Evolutionary conservation across 2,329 filamentous ascomycete genomes (phyloP), one percentile per base, ranked within the genome.

Genomic region (Aspergillus arachidicola): DNA sequence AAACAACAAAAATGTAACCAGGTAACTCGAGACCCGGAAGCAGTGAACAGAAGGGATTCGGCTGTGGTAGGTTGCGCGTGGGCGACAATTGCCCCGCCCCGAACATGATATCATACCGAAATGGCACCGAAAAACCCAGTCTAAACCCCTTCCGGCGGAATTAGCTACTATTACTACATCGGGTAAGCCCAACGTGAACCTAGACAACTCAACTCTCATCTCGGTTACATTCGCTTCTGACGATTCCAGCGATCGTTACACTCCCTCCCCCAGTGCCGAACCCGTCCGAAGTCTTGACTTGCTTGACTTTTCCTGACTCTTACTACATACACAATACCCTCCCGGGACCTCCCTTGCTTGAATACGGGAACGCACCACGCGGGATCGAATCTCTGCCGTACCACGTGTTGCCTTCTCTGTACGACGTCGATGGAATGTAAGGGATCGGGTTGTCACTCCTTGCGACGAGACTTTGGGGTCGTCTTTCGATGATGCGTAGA

Each of bases 191-290:
- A 36, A 6, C 6, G 6, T 36, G 12, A 16, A 16, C 34, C 34
- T 14, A 14, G 4, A 46, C 43, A n/a, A 28, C 21, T 48, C 23
- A 48, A 48, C 45, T 48, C 21, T 48, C 45, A 28, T n/a, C 45
- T 48, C 45, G 45, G 45, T 48, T 48, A 48, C 45, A 48, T 48
- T 48, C 45, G 45, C 45, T 48, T 48, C 45, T 46, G 43, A n/a
- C 16, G 38, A 19, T 41, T n/a, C 26, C 26, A 28, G 38, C 38
- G 38, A 41, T 41, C 38, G 16, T 41, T 41, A 41, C 19, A 41
- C 38, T 19, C 38, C 12, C 12, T 36, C 34, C 34, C 5, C 16
- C 6, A 28, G 6, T 41, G 38, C 38, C 38, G 38, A 41, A 41
- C 38, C 7, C 38, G 2, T 41, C 19, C 19, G 38, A 6, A 7